A percentile compares a stretch with the other conserved stretches of the same genome.
Evolutionary conservation across 2,329 filamentous ascomycete species (phyloP).

Genomic region (Colletotrichum liaoningense): DNA sequence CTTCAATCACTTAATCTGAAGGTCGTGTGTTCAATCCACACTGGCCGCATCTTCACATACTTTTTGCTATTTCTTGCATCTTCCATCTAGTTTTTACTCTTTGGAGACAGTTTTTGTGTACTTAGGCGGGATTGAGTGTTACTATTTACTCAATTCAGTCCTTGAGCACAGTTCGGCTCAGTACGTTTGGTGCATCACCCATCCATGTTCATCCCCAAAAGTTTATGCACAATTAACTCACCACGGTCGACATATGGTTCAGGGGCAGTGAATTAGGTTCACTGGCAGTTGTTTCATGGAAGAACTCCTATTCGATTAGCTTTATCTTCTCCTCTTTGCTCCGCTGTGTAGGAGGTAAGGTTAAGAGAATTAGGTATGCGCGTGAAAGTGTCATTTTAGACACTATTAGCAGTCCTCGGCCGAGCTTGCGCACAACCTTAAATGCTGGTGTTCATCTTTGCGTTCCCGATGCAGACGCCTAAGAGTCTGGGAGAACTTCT

Average conservation of each 20-base stretch:
- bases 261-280: not conserved
- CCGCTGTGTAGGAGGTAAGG: no score
- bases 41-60: conserved; percentile 27
- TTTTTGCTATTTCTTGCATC: not conserved
- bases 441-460: not conserved
- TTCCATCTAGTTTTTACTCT: no score
- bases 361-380: not conserved
- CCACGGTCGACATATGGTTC: not conserved
- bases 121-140: no score
- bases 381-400: not conserved
- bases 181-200: not conserved
- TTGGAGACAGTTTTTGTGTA: no score
- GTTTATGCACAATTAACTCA: not conserved
- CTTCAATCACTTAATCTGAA: conserved; percentile 35
- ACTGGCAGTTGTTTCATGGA: not conserved
- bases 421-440: not conserved
- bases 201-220: not conserved
- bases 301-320: not conserved
- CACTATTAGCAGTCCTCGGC: not conserved
- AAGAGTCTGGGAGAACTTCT: not conserved
- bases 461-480: not conserved
- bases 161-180: not conserved
- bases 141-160: no score
- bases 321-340: not conserved
- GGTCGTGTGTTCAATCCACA: conserved; percentile 37